phyloP scores from a whole-genome alignment of 345 rosid species.

The Brassica nigra region DNA sequence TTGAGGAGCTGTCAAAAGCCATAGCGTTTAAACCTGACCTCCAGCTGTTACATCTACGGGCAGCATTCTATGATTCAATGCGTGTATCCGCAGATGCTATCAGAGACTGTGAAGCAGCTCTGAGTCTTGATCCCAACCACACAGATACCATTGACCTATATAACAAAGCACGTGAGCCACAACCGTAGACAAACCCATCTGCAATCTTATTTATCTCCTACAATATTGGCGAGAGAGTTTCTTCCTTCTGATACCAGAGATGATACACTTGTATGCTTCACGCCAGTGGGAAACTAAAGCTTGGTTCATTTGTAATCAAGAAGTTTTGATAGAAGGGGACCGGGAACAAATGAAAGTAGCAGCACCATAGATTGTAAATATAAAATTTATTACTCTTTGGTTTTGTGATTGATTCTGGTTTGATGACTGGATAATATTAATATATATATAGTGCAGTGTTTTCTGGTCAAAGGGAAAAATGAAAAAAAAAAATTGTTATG shows the following conservation, averaged over 20 bases:
- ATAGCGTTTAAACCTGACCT: slow-evolving; percentile 89
- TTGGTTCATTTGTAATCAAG: slow-evolving; percentile 6
- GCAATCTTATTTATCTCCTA: not conserved
- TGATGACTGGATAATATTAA: not conserved
- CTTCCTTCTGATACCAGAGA: not conserved
- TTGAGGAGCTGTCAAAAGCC: slow-evolving; percentile 75
- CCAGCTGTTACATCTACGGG: slow-evolving; percentile 88
- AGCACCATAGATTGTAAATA: slow-evolving; percentile 8
- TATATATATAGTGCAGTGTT: not conserved
- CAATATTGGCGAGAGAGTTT: not conserved
- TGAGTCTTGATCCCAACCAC: slow-evolving; percentile 76
- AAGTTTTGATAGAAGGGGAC: slow-evolving; percentile 1
- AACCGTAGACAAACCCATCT: not conserved
- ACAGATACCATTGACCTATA: slow-evolving; percentile 64
- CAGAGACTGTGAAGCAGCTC: slow-evolving; percentile 95
- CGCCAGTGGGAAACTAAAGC: not conserved
- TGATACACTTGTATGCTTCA: not conserved
- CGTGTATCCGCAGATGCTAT: slow-evolving; percentile 55
- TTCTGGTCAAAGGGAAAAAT: not conserved
- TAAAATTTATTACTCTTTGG: not conserved
- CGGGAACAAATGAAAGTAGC: not conserved
- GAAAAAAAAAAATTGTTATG: not conserved
- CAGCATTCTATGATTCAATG: slow-evolving; percentile 88
- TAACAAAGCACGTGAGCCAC: slow-evolving; percentile 50
- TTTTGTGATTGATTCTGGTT: slow-evolving; percentile 4